Evolutionary conservation across 306 rosid species (phyloP).

Genomic region (Sindora glabra): DNA sequence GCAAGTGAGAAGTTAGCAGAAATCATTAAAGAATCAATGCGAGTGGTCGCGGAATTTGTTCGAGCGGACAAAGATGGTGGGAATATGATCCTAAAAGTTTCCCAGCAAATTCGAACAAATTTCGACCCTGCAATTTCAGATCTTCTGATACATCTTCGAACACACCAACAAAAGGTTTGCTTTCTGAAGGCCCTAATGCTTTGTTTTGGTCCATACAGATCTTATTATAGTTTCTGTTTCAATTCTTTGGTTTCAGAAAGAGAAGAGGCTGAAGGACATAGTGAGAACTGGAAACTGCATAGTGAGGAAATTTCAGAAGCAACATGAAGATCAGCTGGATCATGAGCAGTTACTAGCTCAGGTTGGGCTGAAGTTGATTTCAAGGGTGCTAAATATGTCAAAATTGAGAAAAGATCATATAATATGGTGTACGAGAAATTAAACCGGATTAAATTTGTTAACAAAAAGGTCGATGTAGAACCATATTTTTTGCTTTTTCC

Average conservation of each 20-base stretch:
- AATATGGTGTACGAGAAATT: constrained; percentile 70
- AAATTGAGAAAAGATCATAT: constrained; percentile 52
- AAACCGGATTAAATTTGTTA: constrained; percentile 34
- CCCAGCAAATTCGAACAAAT: constrained; percentile 27
- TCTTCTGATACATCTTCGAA: constrained; percentile 30
- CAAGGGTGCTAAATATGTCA: constrained; percentile 67
- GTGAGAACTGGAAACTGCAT: constrained; percentile 63
- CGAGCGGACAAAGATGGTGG: constrained; percentile 52
- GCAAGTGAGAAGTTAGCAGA: constrained; percentile 31
- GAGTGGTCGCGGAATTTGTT: constrained; percentile 56
- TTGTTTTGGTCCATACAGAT: neutral
- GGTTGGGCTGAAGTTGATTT: constrained; percentile 66
- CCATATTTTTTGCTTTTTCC: constrained; percentile 73
- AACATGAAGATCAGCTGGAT: constrained; percentile 32
- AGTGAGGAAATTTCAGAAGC: constrained; percentile 71
- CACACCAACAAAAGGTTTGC: constrained; percentile 57
- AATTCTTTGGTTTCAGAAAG: constrained; percentile 52
- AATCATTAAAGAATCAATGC: constrained; percentile 60
- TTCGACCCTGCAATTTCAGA: constrained; percentile 35
- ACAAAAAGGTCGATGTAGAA: constrained; percentile 53
- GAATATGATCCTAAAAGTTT: constrained; percentile 18
- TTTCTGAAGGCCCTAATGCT: neutral
- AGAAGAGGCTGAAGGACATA: constrained; percentile 57
- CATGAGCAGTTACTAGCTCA: constrained; percentile 49
- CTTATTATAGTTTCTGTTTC: neutral